These are phyloP conservation scores for Fusarium albidum DNA, from an alignment of 2,329 filamentous ascomycete genomes.

Conservation along the genomic window DNA sequence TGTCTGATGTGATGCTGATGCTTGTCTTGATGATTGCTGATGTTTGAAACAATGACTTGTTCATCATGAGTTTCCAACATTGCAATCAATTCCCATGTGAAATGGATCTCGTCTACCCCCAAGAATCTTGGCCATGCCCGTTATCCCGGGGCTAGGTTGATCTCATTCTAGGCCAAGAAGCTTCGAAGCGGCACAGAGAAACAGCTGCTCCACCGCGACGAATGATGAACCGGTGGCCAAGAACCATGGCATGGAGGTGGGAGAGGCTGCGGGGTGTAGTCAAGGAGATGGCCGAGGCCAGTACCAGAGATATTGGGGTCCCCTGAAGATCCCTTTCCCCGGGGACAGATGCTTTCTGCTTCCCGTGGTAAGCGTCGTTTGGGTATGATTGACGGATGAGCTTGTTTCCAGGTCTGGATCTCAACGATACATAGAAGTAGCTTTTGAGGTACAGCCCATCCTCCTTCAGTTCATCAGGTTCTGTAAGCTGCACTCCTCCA, in stretches of 20 bases:
- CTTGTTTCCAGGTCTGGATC: background rate
- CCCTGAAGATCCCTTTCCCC: conserved; percentile 24
- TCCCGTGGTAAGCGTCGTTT: background rate
- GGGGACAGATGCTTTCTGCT: background rate
- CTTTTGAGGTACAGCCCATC: too few species aligned
- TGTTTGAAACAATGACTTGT: background rate
- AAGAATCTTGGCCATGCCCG: conserved; percentile 4
- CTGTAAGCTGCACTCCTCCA: too few species aligned
- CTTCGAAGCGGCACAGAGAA: conserved; percentile 11
- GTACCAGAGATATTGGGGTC: conserved; percentile 1
- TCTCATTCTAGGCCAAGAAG: conserved; percentile 10
- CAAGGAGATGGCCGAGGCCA: conserved; percentile 14
- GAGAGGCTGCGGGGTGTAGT: conserved; percentile 35
- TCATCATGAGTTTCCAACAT: background rate
- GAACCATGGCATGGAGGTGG: conserved; percentile 9
- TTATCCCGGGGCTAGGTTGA: conserved; percentile 17
- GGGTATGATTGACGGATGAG: background rate
- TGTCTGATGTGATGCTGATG: background rate
- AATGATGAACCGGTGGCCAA: conserved; percentile 12
- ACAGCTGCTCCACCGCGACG: conserved; percentile 23
- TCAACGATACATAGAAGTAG: too few species aligned
- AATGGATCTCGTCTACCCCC: conserved; percentile 18
- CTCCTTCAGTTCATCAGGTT: too few species aligned
- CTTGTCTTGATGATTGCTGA: background rate
- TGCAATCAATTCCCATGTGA: conserved; percentile 12